Conservation (phyloP, 768 basidiomycete species). For the Pholiota conissans region DNA sequence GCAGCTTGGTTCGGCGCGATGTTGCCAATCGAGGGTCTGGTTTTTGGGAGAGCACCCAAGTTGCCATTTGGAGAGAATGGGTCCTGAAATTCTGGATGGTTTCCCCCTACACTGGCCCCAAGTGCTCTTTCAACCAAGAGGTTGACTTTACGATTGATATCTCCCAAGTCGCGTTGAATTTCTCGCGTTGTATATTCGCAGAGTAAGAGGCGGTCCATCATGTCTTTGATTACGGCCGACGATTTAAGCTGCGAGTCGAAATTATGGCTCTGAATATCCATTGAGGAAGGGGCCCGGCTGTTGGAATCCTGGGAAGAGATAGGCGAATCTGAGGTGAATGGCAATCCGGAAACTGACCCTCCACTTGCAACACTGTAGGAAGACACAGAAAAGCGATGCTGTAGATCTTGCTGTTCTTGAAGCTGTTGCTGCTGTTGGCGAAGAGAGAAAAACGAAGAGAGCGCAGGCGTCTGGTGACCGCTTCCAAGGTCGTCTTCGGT, state of each 20-base stretch:
- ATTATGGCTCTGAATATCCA: slow-evolving; percentile 45
- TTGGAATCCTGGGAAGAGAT: slow-evolving; percentile 78
- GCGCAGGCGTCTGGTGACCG: slow-evolving; percentile 24
- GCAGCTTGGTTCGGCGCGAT: slow-evolving; percentile 73
- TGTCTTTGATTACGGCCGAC: slow-evolving; percentile 74
- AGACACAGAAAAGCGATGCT: slow-evolving; percentile 6
- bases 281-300: slow-evolving; percentile 55
- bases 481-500: slow-evolving; percentile 20
- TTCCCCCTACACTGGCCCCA: slow-evolving; percentile 15
- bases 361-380: background rate
- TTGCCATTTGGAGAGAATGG: slow-evolving; percentile 62
- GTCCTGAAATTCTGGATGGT: slow-evolving; percentile 79
- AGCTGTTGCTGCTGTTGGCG: slow-evolving; percentile 15
- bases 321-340: slow-evolving; percentile 67
- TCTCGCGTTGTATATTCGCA: slow-evolving; percentile 71
- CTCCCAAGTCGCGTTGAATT: slow-evolving; percentile 71
- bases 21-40: slow-evolving; percentile 65
- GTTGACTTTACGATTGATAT: slow-evolving; percentile 78
- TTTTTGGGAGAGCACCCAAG: slow-evolving; percentile 34
- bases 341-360: slow-evolving; percentile 28
- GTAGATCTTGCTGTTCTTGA: slow-evolving; percentile 11
- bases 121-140: slow-evolving; percentile 71
- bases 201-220: slow-evolving; percentile 71
- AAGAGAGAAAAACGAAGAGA: slow-evolving; percentile 15
- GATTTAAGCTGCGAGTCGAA: slow-evolving; percentile 76